A percentile compares a stretch with the other conserved stretches of the same genome.
Evolutionary conservation across 441 rosid genomes (phyloP).

Genomic region (Populus hybrid): DNA sequence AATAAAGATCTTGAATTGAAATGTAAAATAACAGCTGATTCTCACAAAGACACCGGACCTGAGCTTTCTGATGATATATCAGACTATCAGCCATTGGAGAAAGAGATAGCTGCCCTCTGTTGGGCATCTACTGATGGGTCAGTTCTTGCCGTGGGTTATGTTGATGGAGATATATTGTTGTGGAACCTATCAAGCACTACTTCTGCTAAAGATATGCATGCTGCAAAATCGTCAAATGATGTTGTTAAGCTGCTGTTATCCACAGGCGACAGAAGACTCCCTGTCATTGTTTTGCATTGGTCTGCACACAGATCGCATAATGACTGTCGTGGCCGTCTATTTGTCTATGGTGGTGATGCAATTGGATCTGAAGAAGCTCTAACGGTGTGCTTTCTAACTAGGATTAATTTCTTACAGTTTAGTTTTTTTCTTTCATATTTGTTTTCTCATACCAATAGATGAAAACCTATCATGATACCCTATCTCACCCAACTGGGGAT

Average conservation of each 20-base stretch:
- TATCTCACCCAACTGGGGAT: background rate
- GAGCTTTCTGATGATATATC: slow-evolving; percentile 28
- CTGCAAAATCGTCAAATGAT: slow-evolving; percentile 34
- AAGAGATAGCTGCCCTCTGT: slow-evolving; percentile 70
- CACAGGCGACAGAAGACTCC: slow-evolving; percentile 55
- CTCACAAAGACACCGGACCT: slow-evolving; percentile 34
- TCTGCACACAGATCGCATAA: slow-evolving; percentile 35
- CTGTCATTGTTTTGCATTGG: slow-evolving; percentile 72
- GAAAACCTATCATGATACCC: background rate
- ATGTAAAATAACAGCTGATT: slow-evolving; percentile 33
- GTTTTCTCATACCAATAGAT: background rate
- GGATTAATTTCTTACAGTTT: background rate
- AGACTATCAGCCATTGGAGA: slow-evolving; percentile 38
- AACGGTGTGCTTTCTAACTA: slow-evolving; percentile 36
- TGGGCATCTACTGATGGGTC: slow-evolving; percentile 72
- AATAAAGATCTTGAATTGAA: slow-evolving; percentile 57
- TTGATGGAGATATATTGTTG: slow-evolving; percentile 65
- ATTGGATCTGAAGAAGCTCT: slow-evolving; percentile 68
- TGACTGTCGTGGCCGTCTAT: slow-evolving; percentile 45
- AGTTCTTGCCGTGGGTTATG: slow-evolving; percentile 65
- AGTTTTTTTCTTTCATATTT: background rate
- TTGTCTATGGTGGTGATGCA: slow-evolving; percentile 72
- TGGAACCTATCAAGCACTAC: slow-evolving; percentile 44
- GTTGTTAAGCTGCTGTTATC: slow-evolving; percentile 58
- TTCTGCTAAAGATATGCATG: slow-evolving; percentile 9